These are phyloP conservation scores for Paramecium sonneborni DNA, from an alignment of 73 alveolate species.

Conservation along the genomic window DNA sequence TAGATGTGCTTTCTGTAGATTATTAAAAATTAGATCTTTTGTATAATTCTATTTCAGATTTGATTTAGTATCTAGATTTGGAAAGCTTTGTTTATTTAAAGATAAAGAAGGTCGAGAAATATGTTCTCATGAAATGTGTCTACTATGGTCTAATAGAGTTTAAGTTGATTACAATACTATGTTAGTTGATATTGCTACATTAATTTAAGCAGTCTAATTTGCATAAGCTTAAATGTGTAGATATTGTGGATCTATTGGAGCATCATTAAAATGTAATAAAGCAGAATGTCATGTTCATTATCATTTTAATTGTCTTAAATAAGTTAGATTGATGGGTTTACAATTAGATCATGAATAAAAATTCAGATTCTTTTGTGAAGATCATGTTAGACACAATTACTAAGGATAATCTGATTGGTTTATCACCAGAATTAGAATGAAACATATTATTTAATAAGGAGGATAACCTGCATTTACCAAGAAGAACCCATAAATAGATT, in stretches of 20 bases:
- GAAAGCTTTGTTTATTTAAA: constrained; percentile 42
- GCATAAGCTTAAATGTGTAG: constrained; percentile 61
- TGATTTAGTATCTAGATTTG: constrained; percentile 53
- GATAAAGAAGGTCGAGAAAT: constrained; percentile 53
- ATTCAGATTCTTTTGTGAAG: constrained; percentile 59
- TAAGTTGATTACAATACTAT: constrained; percentile 4
- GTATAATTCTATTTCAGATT: constrained; percentile 48
- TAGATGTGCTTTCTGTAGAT: constrained; percentile 50
- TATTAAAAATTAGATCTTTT: constrained; percentile 49
- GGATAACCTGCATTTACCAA: constrained; percentile 59
- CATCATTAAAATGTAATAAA: constrained; percentile 48
- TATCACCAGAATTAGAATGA: constrained; percentile 53
- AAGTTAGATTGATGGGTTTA: constrained; percentile 48
- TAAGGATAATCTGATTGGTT: constrained; percentile 58
- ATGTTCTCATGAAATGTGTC: constrained; percentile 55
- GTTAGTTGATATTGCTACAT: constrained; percentile 25
- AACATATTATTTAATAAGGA: constrained; percentile 55
- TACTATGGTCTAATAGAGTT: constrained; percentile 55
- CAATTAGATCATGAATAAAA: constrained; percentile 47
- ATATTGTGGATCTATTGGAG: constrained; percentile 58
- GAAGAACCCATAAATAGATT: constrained; percentile 25
- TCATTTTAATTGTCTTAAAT: constrained; percentile 45
- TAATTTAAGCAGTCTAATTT: constrained; percentile 42
- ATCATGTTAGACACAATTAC: constrained; percentile 53
- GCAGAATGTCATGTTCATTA: constrained; percentile 55